Evolutionary conservation across 2,329 filamentous ascomycete genomes (phyloP), one percentile per base, ranked within the genome.

Genomic region (Leptographium galeiforme): DNA sequence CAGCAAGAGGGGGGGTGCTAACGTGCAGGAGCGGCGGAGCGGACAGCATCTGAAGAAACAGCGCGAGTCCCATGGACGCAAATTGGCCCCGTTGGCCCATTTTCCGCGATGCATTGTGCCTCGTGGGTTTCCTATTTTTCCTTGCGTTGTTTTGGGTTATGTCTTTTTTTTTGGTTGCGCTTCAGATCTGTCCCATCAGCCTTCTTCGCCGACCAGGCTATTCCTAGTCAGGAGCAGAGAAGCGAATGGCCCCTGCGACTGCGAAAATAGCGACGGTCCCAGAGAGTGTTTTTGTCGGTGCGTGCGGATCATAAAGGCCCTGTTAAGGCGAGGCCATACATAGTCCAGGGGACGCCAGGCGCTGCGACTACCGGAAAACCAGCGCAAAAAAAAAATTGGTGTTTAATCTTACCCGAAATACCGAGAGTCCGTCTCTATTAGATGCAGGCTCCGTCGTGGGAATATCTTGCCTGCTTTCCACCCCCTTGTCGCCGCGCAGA

Each of bases 191-290:
- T 16, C 45, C 45, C 30, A 6, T 47, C n/a, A 14, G 30, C 8
- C 14, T 13, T 45, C 30, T 16, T 45, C 14, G 19, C 43, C 25
- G 41, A 19, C 43, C 14, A 32, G 30, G 44, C 55, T 50, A 56
- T 54, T 52, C 54, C 55, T 12, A 55, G 54, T 52, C 46, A 48
- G 56, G 57, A 46, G 53, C 56, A 54, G 51, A 41, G 49, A 58
- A 50, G 48, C 48, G 48, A 50, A 33, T 50, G 30, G 34, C n/a
- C 32, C 19, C 12, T 45, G 12, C 7, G 10, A 13, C 6, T 55
- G 56, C 56, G 51, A 59, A 53, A 52, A 2, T 43, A 34, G 11
- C 4, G 43, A 47, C 36, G 14, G 16, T 7, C 8, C 11, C 13
- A 40, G 14, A 40, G 39, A 30, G 40, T 1, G 40, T 25, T 30